Evolutionary conservation across 768 basidiomycete genomes (phyloP), one percentile per base, ranked within the genome.

Genomic region (Leucocoprinus leucothites): DNA sequence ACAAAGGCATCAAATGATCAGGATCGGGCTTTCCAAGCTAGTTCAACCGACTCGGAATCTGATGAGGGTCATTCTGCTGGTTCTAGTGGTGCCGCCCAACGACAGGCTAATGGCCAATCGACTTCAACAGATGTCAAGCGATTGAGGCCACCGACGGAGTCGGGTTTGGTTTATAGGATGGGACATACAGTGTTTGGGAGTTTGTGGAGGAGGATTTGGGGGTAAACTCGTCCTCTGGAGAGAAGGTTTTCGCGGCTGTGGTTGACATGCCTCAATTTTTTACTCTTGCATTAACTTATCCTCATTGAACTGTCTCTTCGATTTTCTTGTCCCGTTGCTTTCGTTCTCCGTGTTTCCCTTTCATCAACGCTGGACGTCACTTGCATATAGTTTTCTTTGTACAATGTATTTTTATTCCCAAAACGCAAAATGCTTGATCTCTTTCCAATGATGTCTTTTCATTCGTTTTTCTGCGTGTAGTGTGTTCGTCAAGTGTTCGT

Each of bases 121-220:
- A 3, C 38, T n/a, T 9, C 38, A 3, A 38, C 38, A 34, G 51
- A 52, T 21, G n/a, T 52, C 25, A 52, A 52, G 26, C 51, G 41
- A 1, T 26, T 31, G 9, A 28, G 11, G 41, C 41, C 19, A 21
- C 42, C 38, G n/a, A 24, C 31, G 3, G 41, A 52, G 26, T 18
- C 42, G 25, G 22, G 42, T 34, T 24, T 52, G 18, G 51, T 21
- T 26, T 52, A 52, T 35, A 42, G 19, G 6, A 52, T 52, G 42
- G 51, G 51, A 6, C 51, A 44, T 34, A 13, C 51, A 11, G 42
- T 52, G 13, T 52, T 52, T 35, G 51, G 51, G 8, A 52, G 51
- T 21, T 42, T 52, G 14, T 52, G 51, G 51, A 41, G 51, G 26
- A 43, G 41, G 28, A 21, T 52, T 6, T 52, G 51, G 51, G 51